Base-by-base conservation (phyloP, 2,329 filamentous ascomycete genomes). In the Tetracladium maxilliforme region DNA sequence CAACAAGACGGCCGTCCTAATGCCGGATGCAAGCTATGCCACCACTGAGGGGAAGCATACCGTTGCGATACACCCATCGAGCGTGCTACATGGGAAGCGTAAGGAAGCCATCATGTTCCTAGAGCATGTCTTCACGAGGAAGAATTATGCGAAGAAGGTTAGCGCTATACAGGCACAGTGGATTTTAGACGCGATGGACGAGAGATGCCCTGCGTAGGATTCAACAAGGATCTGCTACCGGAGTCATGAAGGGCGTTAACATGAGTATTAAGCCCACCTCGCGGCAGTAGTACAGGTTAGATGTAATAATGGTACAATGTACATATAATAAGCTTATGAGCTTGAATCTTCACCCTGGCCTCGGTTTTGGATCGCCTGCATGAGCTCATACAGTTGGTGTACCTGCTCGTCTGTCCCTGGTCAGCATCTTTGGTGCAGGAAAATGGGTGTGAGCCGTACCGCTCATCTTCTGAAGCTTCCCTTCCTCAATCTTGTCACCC, bases 381-480 rank as follows among this genome's bases (percentile, higher is more conserved):
- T 92, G 29, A 98, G 59, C 47, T 95, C 87, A 45, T 94, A 94
- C 38, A 98, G 56, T 50, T 98, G 90, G 2, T 76, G 81, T 26
- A 95, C 60, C 54, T 98, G 90, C 47, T 95, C 79, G 47, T 95
- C 84, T 92, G 33, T 10, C 26, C 8, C 8, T n/a, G n/a, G n/a
- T n/a, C n/a, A n/a, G 17, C 33, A 23, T 24, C 13, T 25, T 23
- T 25, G 23, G 29, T 7, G 22, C 10, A n/a, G n/a, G n/a, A n/a
- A 6, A 13, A 12, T 14, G 14, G 18, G 16, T 26, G 26, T 12
- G 19, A 27, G 11, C 58, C 73, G 39, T 49, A 92, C 84, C 86
- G 48, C 80, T 95, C 83, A 95, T 81, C 52, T 93, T 94, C 32
- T 83, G 75, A 28, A 95, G 59, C 52, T 93, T 93, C 1, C 56